These are phyloP conservation scores for Heimioporus sp. DNA, from an alignment of 768 basidiomycete genomes.

Conservation along the genomic window DNA sequence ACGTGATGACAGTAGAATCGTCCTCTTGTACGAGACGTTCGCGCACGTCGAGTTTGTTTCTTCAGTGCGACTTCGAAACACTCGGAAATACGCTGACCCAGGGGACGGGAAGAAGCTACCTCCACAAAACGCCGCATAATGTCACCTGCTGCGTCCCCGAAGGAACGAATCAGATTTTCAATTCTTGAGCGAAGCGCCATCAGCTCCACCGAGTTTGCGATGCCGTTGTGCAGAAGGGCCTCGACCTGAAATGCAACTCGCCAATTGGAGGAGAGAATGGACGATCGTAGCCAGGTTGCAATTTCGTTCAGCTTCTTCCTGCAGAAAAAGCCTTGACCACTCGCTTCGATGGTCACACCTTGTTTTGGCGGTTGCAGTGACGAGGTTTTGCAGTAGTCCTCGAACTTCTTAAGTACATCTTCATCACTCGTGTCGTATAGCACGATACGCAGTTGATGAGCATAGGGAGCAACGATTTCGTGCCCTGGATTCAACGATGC, in stretches of 20 bases:
- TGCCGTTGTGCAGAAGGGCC: constrained; percentile 58
- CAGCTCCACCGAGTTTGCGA: constrained; percentile 61
- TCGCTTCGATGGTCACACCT: constrained; percentile 47
- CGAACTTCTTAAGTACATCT: constrained; percentile 47
- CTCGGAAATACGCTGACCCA: constrained; percentile 38
- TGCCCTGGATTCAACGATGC: constrained; percentile 60
- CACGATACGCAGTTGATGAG: constrained; percentile 65
- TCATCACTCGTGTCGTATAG: constrained; percentile 49
- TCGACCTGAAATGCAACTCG: constrained; percentile 76
- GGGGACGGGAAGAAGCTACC: constrained; percentile 42
- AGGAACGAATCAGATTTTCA: constrained; percentile 35
- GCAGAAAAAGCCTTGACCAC: constrained; percentile 48
- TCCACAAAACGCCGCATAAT: constrained; percentile 57
- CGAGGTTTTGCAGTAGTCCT: constrained; percentile 50
- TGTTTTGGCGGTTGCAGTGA: constrained; percentile 38
- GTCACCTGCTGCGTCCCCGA: constrained; percentile 39
- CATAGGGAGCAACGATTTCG: constrained; percentile 59
- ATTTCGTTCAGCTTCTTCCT: constrained; percentile 45
- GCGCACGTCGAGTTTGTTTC: constrained; percentile 14
- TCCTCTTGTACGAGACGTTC: constrained; percentile 29
- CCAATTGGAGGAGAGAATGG: constrained; percentile 46
- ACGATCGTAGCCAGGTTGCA: constrained; percentile 39
- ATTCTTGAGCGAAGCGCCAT: constrained; percentile 44
- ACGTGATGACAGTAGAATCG: constrained; percentile 71
- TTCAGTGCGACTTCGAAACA: constrained; percentile 41